A percentile compares a stretch with the other conserved stretches of the same genome.
phyloP scores from a whole-genome alignment of 352 stramenopile species.

The Phytophthora cryptogea region DNA sequence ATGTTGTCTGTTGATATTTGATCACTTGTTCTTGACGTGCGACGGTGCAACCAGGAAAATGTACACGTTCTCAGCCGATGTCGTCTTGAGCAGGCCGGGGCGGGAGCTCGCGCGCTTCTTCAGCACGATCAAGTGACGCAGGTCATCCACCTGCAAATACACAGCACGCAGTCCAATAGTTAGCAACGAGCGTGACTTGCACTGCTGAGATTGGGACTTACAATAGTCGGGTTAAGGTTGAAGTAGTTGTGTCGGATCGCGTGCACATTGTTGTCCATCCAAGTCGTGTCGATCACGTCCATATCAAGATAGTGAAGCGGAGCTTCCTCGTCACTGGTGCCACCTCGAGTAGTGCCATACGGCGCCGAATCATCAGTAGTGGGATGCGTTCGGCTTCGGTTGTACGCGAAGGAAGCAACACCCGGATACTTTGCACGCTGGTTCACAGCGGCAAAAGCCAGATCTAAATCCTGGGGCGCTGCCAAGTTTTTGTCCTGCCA shows the following conservation, averaged over 20 bases:
- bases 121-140: conserved; percentile 63
- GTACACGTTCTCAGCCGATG: conserved; percentile 68
- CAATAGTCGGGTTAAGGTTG: conserved; percentile 83
- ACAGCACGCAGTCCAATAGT: background rate
- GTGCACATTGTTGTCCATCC: conserved; percentile 88
- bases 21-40: conserved; percentile 70
- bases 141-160: conserved; percentile 45
- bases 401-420: conserved; percentile 61
- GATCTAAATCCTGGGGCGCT: conserved; percentile 48
- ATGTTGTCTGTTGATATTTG: background rate
- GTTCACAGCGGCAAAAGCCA: conserved; percentile 59
- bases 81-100: conserved; percentile 59
- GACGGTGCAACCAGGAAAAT: conserved; percentile 77
- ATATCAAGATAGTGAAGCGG: conserved; percentile 69
- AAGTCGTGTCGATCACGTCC: conserved; percentile 89
- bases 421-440: conserved; percentile 56
- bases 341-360: conserved; percentile 30
- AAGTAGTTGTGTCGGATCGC: conserved; percentile 87
- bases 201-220: conserved; percentile 26
- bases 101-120: conserved; percentile 58
- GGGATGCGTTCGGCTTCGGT: conserved; percentile 30
- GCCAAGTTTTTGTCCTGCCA: conserved; percentile 49
- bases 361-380: conserved; percentile 22
- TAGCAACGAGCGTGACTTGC: background rate
- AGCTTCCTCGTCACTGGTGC: conserved; percentile 20